Conservation (phyloP, 345 rosid species). For the Rhodamnia rubescens region DNA sequence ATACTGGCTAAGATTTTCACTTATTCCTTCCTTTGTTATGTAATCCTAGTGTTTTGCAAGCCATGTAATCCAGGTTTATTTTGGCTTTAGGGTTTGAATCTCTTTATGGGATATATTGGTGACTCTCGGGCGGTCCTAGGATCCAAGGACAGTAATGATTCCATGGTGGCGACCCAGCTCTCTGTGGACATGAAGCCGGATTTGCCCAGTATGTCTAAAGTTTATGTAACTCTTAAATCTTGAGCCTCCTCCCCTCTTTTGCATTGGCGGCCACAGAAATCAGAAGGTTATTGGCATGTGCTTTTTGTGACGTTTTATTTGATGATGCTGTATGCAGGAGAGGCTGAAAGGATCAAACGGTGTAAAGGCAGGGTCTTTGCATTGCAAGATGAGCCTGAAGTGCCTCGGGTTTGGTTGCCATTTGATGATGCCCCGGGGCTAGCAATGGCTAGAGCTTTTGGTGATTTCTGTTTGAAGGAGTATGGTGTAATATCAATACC, state of each 20-base stretch:
- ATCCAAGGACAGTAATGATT: constrained; percentile 63
- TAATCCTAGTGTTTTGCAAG: background rate
- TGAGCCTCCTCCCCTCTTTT: background rate
- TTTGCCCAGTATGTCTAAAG: constrained; percentile 66
- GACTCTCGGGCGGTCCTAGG: constrained; percentile 98
- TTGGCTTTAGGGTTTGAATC: constrained; percentile 63
- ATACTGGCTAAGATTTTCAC: background rate
- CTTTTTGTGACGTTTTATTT: background rate
- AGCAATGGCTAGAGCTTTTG: constrained; percentile 99
- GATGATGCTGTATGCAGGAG: constrained; percentile 36
- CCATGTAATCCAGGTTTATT: background rate
- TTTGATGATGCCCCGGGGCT: constrained; percentile 99
- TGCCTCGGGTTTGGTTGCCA: constrained; percentile 95
- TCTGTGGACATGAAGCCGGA: constrained; percentile 97
- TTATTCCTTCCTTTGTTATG: background rate
- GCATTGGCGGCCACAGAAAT: background rate
- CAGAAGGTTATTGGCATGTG: background rate
- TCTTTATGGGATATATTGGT: constrained; percentile 93
- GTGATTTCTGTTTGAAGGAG: constrained; percentile 97
- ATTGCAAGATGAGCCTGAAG: constrained; percentile 98
- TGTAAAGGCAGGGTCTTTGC: constrained; percentile 99
- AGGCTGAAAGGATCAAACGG: constrained; percentile 90
- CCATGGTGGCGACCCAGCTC: constrained; percentile 82
- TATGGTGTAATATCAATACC: constrained; percentile 95
- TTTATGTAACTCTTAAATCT: background rate